phyloP scores from a whole-genome alignment of 2,329 filamentous ascomycete species.

The Trichoderma guizhouense region DNA sequence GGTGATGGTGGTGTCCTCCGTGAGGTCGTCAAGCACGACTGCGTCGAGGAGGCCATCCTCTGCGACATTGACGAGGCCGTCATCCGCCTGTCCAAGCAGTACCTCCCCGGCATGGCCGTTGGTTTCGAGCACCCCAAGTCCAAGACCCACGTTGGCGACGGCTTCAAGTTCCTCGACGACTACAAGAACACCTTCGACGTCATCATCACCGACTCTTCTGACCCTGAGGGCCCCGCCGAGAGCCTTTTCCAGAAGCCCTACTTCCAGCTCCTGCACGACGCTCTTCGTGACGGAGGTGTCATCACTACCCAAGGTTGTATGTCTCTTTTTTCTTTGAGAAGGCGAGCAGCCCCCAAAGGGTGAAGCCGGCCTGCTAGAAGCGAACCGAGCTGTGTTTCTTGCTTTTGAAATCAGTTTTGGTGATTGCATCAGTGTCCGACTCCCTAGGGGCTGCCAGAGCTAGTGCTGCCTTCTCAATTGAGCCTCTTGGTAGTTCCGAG shows the following conservation, averaged over 20 bases:
- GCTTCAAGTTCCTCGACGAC: slow-evolving; percentile 97
- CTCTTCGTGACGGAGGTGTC: slow-evolving; percentile 90
- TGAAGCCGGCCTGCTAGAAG: slow-evolving; percentile 26
- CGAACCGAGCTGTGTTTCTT: slow-evolving; percentile 7
- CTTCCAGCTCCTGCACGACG: slow-evolving; percentile 88
- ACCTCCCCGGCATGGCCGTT: slow-evolving; percentile 88
- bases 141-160: slow-evolving; percentile 89
- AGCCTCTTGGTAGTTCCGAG: slow-evolving; percentile 37
- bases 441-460: slow-evolving; percentile 37
- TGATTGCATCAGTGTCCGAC: slow-evolving; percentile 8
- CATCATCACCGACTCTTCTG: slow-evolving; percentile 98
- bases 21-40: slow-evolving; percentile 98
- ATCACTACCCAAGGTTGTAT: slow-evolving; percentile 99
- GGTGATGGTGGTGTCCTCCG: slow-evolving; percentile 96
- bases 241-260: slow-evolving; percentile 97
- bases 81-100: slow-evolving; percentile 97
- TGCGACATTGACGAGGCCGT: slow-evolving; percentile 99
- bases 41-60: slow-evolving; percentile 90
- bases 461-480: slow-evolving; percentile 37
- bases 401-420: neutral
- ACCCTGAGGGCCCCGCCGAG: slow-evolving; percentile 95
- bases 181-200: slow-evolving; percentile 98
- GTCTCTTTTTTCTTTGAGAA: slow-evolving; percentile 62
- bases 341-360: slow-evolving; percentile 37
- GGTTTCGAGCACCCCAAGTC: slow-evolving; percentile 93